Conservation (phyloP, 257 asterid genomes). For the Schizonepeta tenuifolia region DNA sequence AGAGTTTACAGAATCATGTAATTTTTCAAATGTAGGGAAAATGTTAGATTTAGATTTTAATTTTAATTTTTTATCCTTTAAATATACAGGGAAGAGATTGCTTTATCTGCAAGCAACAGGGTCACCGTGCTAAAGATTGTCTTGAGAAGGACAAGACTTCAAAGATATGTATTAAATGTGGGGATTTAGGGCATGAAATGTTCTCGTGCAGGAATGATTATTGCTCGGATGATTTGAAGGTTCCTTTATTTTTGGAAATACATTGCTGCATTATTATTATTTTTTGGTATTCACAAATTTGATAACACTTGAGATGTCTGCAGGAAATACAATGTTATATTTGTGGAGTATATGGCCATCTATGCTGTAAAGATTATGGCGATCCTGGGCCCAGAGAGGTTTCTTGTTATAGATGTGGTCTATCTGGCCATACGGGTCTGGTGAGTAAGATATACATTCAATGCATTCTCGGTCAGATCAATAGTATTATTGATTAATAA, state of each 20-base stretch:
- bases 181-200: constrained; percentile 86
- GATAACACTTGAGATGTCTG: constrained; percentile 22
- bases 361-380: constrained; percentile 67
- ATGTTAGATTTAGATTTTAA: neutral
- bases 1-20: too few relatives aligned
- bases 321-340: constrained; percentile 83
- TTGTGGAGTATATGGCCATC: constrained; percentile 81
- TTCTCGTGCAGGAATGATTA: constrained; percentile 74
- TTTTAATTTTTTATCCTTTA: constrained; percentile 24
- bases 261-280: constrained; percentile 14
- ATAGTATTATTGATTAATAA: constrained; percentile 5
- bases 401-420: constrained; percentile 94
- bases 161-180: constrained; percentile 81
- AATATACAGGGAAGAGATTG: constrained; percentile 75
- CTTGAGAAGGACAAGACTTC: constrained; percentile 60
- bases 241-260: constrained; percentile 22
- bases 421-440: constrained; percentile 87
- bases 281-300: neutral
- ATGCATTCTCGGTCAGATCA: neutral
- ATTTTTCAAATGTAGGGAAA: neutral
- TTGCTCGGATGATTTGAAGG: constrained; percentile 80
- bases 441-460: constrained; percentile 51
- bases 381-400: constrained; percentile 56
- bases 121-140: constrained; percentile 96
- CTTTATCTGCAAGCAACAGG: constrained; percentile 80